Percentiles rank a stretch among this genome's conserved stretches.
Conservation (phyloP, 805 yeast species). For the Candida berthetii region DNA sequence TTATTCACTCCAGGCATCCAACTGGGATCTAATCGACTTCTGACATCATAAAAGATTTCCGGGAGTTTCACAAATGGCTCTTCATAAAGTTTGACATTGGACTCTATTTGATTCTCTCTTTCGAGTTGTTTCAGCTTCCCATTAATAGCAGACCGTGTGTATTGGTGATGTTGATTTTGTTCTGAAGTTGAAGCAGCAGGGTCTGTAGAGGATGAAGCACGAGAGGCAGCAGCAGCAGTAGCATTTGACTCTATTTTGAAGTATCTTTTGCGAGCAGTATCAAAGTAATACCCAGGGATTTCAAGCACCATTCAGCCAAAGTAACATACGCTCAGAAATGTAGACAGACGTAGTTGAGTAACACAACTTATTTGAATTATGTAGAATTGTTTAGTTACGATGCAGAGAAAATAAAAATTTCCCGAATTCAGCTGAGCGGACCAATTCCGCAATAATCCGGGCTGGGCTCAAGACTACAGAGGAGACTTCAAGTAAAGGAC, state of each 20-base stretch:
- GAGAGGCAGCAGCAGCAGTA: not conserved
- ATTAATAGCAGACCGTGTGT: no score
- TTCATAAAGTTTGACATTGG: not conserved
- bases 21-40: not conserved
- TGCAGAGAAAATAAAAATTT: not conserved
- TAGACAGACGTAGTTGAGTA: no score
- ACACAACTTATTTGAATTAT: no score
- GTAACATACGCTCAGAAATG: no score
- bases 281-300: constrained; percentile 20
- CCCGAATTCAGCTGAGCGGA: no score
- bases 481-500: no score
- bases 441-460: no score
- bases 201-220: not conserved
- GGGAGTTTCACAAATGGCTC: not conserved
- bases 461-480: no score
- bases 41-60: not conserved
- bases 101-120: no score
- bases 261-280: constrained; percentile 16
- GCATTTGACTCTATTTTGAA: constrained; percentile 16
- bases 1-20: not conserved
- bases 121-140: no score
- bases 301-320: constrained; percentile 12
- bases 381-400: not conserved
- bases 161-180: no score
- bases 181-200: not conserved